Evolutionary conservation across 73 alveolate genomes (phyloP), one percentile per base, ranked within the genome.

Genomic region (Symbiodinium pilosum): DNA sequence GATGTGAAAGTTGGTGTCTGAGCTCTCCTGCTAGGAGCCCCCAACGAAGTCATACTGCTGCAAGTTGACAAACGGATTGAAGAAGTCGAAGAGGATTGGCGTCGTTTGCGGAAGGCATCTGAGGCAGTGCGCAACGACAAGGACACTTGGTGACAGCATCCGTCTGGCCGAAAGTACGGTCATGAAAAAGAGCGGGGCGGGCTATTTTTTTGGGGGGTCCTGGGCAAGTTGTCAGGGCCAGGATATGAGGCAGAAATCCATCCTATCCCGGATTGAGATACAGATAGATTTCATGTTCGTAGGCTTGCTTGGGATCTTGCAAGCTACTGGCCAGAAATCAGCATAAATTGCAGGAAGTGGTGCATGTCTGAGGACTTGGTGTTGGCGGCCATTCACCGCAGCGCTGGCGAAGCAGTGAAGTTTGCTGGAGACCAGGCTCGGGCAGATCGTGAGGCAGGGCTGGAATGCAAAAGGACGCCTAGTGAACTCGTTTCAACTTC

Each of bases 71-170:
- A 88, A 28, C 64, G 95, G 95, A 20, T 36, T 28, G 95, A 88
- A 26, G 95, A 88, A 28, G 95, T 88, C 44, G 43, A 26, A 40
- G 51, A 47, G 43, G 86, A 88, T 51, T 88, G 95, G 95, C 83
- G 54, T 39, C 85, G 95, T 42, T 54, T 88, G 71, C 95, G 95
- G 68, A 88, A 88, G 34, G 95, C 95, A 7, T 88, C 95, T 20
- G 86, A 56, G 16, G 95, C 95, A 30, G 95, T 88, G 44, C 95
- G 95, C 73, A 88, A 88, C 38, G 95, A 88, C 69, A 38, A 14
- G 85, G 95, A 88, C 32, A 34, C 75, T 56, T 56, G 36, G 75
- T 16, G 6, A 7, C 14, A 14, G 21, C 6, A 47, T 47, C 21
- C 21, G 6, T 6, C n/a, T n/a, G n/a, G 16, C 64, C 16, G 16